A percentile compares a stretch with the other conserved stretches of the same genome.
Conservation (phyloP, 345 rosid genomes). For the Boechera stricta region DNA sequence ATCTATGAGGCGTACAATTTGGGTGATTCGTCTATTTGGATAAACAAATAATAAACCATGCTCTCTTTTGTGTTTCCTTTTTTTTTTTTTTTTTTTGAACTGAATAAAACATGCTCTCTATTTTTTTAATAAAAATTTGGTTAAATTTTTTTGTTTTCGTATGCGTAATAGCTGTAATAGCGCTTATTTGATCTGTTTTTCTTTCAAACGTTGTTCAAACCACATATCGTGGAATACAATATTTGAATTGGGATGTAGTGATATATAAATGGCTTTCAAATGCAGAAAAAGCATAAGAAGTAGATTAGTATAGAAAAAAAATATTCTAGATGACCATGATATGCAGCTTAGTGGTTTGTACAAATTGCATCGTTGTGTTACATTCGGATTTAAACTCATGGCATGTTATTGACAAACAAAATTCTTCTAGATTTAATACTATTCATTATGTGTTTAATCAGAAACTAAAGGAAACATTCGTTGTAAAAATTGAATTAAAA, state of each 20-base stretch:
- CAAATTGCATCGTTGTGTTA: background rate
- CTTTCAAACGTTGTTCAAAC: background rate
- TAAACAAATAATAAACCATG: background rate
- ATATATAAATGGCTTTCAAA: background rate
- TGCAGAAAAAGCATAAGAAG: background rate
- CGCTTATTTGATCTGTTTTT: too few species aligned
- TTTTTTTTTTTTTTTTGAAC: background rate
- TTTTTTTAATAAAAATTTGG: conserved; percentile 17
- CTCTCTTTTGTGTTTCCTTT: background rate
- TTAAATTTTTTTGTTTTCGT: background rate
- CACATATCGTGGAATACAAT: background rate
- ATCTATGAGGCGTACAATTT: background rate
- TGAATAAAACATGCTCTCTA: background rate
- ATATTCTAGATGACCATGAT: background rate
- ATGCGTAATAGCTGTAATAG: background rate
- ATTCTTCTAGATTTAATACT: background rate
- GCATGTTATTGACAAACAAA: background rate
- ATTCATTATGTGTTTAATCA: background rate
- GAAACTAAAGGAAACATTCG: background rate
- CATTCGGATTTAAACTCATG: background rate
- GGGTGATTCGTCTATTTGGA: background rate
- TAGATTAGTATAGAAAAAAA: background rate
- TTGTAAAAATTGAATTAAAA: background rate
- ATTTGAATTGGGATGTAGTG: background rate
- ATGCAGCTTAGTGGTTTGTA: background rate